Evolutionary conservation across 768 basidiomycete genomes (phyloP).

Genomic region (Phanerochaete carnosa): DNA sequence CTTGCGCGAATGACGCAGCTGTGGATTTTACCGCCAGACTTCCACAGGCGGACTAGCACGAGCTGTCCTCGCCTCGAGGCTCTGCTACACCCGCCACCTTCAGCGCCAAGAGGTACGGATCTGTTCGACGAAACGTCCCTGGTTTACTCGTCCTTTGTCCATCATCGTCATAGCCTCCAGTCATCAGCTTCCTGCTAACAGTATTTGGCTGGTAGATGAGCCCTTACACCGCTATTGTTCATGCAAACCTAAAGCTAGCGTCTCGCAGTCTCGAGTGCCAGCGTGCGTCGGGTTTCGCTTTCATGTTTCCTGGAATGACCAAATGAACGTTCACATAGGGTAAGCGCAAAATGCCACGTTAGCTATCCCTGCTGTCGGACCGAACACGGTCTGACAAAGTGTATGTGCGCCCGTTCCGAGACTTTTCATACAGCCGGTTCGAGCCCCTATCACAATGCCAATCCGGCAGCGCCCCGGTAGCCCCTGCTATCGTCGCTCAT

Average conservation of each 20-base stretch:
- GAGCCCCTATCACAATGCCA: neutral
- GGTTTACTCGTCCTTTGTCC: neutral
- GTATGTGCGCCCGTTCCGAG: neutral
- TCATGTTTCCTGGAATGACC: neutral
- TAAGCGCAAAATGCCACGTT: neutral
- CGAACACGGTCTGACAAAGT: neutral
- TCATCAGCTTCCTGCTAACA: neutral
- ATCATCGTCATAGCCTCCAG: neutral
- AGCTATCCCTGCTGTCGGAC: neutral
- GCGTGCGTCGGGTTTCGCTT: neutral
- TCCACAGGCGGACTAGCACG: neutral
- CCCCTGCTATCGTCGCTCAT: neutral
- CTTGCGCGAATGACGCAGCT: conserved; percentile 6
- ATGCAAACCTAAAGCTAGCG: neutral
- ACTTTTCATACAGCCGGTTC: neutral
- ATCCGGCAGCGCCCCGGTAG: conserved; percentile 1
- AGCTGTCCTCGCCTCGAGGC: conserved; percentile 12
- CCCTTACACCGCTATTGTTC: neutral
- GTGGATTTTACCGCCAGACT: neutral
- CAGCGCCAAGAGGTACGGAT: neutral
- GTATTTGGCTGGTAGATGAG: neutral
- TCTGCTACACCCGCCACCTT: conserved; percentile 6
- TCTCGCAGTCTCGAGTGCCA: neutral
- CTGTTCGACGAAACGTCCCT: neutral
- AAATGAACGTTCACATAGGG: neutral